A percentile compares a stretch with the other conserved stretches of the same genome.
Evolutionary conservation across 768 basidiomycete species (phyloP).

Genomic region (Rhodotorula kratochvilovae): DNA sequence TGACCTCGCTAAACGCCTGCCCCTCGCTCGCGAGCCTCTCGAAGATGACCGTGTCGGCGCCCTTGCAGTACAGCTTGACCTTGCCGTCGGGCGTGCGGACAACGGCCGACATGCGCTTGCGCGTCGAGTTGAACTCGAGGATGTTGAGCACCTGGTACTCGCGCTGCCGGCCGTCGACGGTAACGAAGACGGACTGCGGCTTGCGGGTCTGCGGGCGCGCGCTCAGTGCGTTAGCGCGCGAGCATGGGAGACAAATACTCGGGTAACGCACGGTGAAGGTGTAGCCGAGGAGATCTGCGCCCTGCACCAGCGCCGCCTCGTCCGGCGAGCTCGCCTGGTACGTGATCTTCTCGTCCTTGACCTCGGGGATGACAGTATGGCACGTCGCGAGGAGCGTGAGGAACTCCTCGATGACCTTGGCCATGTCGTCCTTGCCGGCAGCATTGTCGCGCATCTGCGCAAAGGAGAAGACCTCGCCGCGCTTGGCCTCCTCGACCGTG

Average conservation of each 20-base stretch:
- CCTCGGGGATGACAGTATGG: conserved; percentile 96
- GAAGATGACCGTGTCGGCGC: conserved; percentile 94
- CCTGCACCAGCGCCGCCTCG: conserved; percentile 90
- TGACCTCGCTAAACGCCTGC: conserved; percentile 78
- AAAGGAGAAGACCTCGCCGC: conserved; percentile 56
- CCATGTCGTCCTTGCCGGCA: conserved; percentile 19
- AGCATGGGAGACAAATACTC: neutral
- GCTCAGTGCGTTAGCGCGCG: neutral
- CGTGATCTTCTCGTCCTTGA: conserved; percentile 71
- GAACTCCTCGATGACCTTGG: conserved; percentile 63
- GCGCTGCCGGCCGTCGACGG: conserved; percentile 62
- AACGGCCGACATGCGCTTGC: conserved; percentile 96
- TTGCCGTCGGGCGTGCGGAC: conserved; percentile 79
- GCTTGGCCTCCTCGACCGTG: conserved; percentile 78
- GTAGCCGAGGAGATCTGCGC: conserved; percentile 85
- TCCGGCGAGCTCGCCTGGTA: conserved; percentile 98
- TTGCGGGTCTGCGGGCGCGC: conserved; percentile 70
- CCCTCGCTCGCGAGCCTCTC: conserved; percentile 71
- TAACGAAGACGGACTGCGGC: conserved; percentile 89
- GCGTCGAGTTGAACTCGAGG: conserved; percentile 96
- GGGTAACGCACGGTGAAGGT: conserved; percentile 76
- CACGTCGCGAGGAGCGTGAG: conserved; percentile 85
- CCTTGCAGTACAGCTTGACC: conserved; percentile 93
- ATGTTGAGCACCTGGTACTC: conserved; percentile 93
- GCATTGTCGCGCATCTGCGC: conserved; percentile 47